A percentile compares a stretch with the other conserved stretches of the same genome.
These are phyloP conservation scores for Cryphonectria naterciae DNA, from an alignment of 2,329 filamentous ascomycete species.

Conservation along the genomic window DNA sequence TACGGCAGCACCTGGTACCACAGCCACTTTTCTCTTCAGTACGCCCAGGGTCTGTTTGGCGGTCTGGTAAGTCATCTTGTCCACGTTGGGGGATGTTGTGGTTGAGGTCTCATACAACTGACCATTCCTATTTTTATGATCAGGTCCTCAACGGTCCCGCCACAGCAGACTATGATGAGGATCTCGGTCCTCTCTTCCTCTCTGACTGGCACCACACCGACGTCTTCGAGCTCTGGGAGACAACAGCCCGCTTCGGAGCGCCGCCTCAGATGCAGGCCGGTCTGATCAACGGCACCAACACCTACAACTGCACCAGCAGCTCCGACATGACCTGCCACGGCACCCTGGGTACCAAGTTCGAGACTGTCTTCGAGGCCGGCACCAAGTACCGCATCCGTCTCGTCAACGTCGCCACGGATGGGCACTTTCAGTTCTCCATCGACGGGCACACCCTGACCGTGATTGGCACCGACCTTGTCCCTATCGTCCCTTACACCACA, in stretches of 20 bases:
- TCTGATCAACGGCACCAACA: conserved; percentile 32
- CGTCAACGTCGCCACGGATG: conserved; percentile 51
- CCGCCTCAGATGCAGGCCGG: conserved; percentile 33
- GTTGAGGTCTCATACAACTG: neutral
- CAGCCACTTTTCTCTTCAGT: conserved; percentile 41
- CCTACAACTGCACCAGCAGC: conserved; percentile 23
- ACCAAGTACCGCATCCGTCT: conserved; percentile 52
- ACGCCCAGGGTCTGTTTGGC: conserved; percentile 51
- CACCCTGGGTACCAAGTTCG: conserved; percentile 35
- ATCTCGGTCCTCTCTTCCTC: conserved; percentile 53
- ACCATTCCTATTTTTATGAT: neutral
- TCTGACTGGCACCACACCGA: conserved; percentile 52
- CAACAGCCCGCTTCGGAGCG: conserved; percentile 25
- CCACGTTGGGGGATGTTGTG: too few species aligned
- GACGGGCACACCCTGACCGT: conserved; percentile 62
- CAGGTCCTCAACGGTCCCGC: conserved; percentile 51
- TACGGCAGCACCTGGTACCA: conserved; percentile 46
- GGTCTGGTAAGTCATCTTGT: conserved; percentile 11
- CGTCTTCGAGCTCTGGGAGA: conserved; percentile 31
- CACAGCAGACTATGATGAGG: conserved; percentile 51
- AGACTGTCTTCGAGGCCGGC: conserved; percentile 38
- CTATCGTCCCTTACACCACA: conserved; percentile 58
- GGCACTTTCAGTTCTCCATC: conserved; percentile 54
- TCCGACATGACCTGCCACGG: conserved; percentile 29
- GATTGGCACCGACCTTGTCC: conserved; percentile 62